Conservation (phyloP, 176 grass and related monocot genomes). For the Ananas comosus region DNA sequence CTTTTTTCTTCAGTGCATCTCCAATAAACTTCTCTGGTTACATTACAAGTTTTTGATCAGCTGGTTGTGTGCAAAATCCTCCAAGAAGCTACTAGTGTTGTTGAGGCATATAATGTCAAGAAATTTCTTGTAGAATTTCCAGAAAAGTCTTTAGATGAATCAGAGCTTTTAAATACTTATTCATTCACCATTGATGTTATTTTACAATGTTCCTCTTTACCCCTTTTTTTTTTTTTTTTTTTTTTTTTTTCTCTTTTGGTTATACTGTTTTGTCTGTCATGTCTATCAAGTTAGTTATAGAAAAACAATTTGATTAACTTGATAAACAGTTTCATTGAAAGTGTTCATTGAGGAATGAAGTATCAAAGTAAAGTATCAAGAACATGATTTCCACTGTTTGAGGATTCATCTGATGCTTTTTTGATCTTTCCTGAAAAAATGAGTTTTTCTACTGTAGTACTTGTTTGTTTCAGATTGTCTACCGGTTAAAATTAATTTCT, state of each 20-base stretch:
- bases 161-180: no score
- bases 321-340: background rate
- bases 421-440: background rate
- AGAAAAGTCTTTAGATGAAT: background rate
- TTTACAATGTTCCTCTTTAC: background rate
- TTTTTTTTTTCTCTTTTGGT: constrained; percentile 6
- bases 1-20: background rate
- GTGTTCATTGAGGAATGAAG: no score
- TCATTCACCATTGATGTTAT: no score
- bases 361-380: no score
- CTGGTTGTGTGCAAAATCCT: no score
- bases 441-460: background rate
- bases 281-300: no score
- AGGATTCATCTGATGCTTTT: no score
- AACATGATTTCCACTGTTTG: no score
- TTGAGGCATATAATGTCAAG: background rate
- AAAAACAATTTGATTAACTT: background rate
- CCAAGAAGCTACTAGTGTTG: no score
- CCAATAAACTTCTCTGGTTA: no score
- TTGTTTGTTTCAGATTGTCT: background rate
- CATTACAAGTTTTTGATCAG: no score
- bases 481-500: background rate
- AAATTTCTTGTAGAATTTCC: background rate
- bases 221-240: no score
- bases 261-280: background rate